Evolutionary conservation across 768 basidiomycete genomes (phyloP).

Genomic region (Mycena haematopus): DNA sequence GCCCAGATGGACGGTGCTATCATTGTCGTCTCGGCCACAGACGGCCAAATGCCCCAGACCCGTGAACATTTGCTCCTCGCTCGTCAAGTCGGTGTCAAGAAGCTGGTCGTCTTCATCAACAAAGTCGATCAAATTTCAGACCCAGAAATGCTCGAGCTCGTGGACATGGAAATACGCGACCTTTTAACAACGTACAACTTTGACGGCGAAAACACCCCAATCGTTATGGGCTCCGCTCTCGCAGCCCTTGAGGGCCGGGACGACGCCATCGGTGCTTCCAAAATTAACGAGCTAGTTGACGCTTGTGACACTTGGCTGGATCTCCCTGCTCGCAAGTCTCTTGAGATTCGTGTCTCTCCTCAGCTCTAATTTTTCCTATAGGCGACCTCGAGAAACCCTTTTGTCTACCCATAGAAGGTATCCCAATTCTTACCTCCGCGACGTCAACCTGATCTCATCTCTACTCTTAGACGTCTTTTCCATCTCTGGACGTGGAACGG

Average conservation of each 20-base stretch:
- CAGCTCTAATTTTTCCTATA: constrained; percentile 36
- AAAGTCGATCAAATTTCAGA: constrained; percentile 97
- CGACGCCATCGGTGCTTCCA: constrained; percentile 76
- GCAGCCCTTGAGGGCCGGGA: constrained; percentile 91
- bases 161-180: constrained; percentile 99
- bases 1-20: constrained; percentile 98
- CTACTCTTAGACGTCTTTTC: constrained; percentile 80
- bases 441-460: background rate
- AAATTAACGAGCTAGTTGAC: constrained; percentile 82
- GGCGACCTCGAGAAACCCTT: constrained; percentile 98
- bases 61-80: constrained; percentile 97
- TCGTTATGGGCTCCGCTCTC: constrained; percentile 95
- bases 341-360: background rate
- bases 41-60: constrained; percentile 99
- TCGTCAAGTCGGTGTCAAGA: constrained; percentile 97
- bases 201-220: constrained; percentile 98
- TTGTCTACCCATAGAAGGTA: constrained; percentile 92
- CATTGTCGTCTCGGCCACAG: constrained; percentile 96
- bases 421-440: background rate
- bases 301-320: constrained; percentile 96
- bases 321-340: constrained; percentile 79
- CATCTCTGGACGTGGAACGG: constrained; percentile 97
- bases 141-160: constrained; percentile 98
- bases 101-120: constrained; percentile 99
- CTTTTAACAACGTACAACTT: constrained; percentile 90